Percentiles rank a stretch among this genome's conserved stretches.
Conservation (phyloP, 2,329 filamentous ascomycete genomes). For the Fusarium hostae region DNA sequence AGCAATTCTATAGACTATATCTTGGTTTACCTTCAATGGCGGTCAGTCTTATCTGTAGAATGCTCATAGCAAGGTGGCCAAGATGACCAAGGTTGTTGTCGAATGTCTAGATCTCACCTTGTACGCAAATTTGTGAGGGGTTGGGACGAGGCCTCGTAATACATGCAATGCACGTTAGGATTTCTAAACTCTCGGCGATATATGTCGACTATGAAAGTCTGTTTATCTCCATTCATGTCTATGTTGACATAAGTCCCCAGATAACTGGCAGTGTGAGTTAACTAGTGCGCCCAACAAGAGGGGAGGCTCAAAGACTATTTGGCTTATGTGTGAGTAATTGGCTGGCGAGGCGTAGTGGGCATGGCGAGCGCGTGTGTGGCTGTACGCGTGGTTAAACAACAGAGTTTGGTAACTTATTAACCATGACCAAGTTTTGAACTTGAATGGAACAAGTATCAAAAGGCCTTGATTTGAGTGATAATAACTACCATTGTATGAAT, state of each 20-base stretch:
- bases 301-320: conserved; percentile 18
- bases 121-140: conserved; percentile 10
- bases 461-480: conserved; percentile 22
- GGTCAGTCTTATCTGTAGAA: background rate
- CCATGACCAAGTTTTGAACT: conserved; percentile 20
- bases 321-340: background rate
- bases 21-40: conserved; percentile 19
- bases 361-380: conserved; percentile 22
- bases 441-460: conserved; percentile 4
- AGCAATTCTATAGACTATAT: background rate
- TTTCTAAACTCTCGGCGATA: conserved; percentile 19
- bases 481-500: background rate
- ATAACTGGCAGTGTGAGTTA: background rate
- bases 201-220: conserved; percentile 10
- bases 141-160: conserved; percentile 9
- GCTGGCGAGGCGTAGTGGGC: background rate
- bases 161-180: conserved; percentile 11
- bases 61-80: background rate
- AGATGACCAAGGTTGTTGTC: background rate
- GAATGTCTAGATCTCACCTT: background rate
- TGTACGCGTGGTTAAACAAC: conserved; percentile 31
- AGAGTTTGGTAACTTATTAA: conserved; percentile 23
- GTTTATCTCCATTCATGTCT: conserved; percentile 10
- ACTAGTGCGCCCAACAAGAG: conserved; percentile 26
- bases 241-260: conserved; percentile 6